These are phyloP conservation scores for Bruguiera hainesii DNA, from an alignment of 441 rosid species.

Conservation along the genomic window DNA sequence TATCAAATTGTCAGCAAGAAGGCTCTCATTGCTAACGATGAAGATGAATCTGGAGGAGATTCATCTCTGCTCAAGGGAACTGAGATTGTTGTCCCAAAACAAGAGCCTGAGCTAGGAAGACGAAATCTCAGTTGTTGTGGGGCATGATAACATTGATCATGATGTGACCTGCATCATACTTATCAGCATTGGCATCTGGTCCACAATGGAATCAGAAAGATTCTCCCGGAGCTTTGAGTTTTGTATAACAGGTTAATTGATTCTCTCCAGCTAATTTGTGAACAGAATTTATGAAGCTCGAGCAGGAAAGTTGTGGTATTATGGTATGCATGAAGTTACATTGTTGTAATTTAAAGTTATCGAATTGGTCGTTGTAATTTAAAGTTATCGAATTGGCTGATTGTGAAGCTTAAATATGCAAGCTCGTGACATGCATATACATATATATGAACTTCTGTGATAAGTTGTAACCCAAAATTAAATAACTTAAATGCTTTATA, in stretches of 20 bases:
- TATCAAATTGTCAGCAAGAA: slow-evolving; percentile 48
- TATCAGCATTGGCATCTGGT: background rate
- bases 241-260: slow-evolving; percentile 10
- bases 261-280: background rate
- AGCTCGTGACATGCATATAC: too few relatives aligned
- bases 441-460: too few relatives aligned
- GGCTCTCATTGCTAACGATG: slow-evolving; percentile 43
- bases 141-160: slow-evolving; percentile 26
- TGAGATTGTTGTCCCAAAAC: slow-evolving; percentile 39
- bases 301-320: slow-evolving; percentile 2
- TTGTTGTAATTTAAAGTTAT: background rate
- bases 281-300: background rate
- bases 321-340: slow-evolving; percentile 1
- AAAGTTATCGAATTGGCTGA: too few relatives aligned
- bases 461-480: too few relatives aligned
- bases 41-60: slow-evolving; percentile 39
- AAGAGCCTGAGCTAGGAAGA: slow-evolving; percentile 31
- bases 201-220: background rate
- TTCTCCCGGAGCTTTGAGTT: slow-evolving; percentile 1
- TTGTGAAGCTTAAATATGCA: too few relatives aligned
- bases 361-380: background rate
- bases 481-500: too few relatives aligned
- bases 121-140: slow-evolving; percentile 40
- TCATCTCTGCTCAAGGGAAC: slow-evolving; percentile 50
- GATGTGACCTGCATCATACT: background rate